Percentiles rank a stretch among this genome's conserved stretches.
Evolutionary conservation across 306 rosid genomes (phyloP).

Genomic region (Phaseolus lunatus): DNA sequence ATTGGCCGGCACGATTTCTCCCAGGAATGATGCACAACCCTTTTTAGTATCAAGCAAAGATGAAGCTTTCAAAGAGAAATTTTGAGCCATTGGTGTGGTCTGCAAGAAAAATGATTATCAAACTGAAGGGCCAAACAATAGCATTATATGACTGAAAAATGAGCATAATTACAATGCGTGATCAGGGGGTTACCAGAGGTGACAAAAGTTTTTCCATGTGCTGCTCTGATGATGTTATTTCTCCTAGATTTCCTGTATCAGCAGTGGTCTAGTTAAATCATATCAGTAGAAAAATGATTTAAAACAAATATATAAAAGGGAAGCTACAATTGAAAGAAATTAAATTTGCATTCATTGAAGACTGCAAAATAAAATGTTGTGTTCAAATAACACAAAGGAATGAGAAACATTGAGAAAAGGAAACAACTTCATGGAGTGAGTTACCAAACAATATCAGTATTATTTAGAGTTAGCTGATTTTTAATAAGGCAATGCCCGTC

Average conservation of each 20-base stretch:
- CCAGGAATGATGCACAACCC: slow-evolving; percentile 49
- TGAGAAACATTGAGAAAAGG: slow-evolving; percentile 21
- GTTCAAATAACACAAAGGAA: slow-evolving; percentile 32
- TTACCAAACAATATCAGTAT: slow-evolving; percentile 38
- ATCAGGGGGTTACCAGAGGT: slow-evolving; percentile 54
- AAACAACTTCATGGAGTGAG: slow-evolving; percentile 25
- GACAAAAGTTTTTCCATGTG: slow-evolving; percentile 50
- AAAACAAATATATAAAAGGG: slow-evolving; percentile 9
- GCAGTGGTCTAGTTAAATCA: slow-evolving; percentile 37
- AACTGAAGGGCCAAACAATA: slow-evolving; percentile 39
- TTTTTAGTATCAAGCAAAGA: slow-evolving; percentile 49
- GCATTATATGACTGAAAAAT: slow-evolving; percentile 33
- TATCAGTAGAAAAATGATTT: slow-evolving; percentile 28
- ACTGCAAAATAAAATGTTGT: slow-evolving; percentile 30
- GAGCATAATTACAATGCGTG: slow-evolving; percentile 14
- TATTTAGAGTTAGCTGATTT: slow-evolving; percentile 13
- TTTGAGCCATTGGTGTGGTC: slow-evolving; percentile 53
- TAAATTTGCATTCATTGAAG: slow-evolving; percentile 40
- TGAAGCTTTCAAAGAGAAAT: slow-evolving; percentile 50
- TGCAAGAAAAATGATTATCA: slow-evolving; percentile 56
- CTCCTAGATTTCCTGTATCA: slow-evolving; percentile 55
- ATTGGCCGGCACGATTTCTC: slow-evolving; percentile 81
- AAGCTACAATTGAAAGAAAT: slow-evolving; percentile 37
- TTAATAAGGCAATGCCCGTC: slow-evolving; percentile 5
- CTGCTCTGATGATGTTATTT: slow-evolving; percentile 51